A percentile compares a stretch with the other conserved stretches of the same genome.
phyloP scores from a whole-genome alignment of 768 basidiomycete genomes.

The Daedalea quercina region DNA sequence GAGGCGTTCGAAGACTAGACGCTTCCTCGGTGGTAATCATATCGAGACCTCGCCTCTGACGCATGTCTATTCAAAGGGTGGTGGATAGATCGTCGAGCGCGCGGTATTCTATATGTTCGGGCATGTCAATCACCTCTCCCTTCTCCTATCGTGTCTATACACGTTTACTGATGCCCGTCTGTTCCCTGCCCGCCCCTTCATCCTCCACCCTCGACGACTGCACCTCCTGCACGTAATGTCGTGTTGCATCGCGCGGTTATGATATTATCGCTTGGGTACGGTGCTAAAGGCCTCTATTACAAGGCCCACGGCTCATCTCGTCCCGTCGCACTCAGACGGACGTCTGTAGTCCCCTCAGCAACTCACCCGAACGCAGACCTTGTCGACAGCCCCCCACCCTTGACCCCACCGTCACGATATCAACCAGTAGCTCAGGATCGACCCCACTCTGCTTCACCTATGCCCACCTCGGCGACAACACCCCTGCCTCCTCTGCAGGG shows the following conservation, averaged over 20 bases:
- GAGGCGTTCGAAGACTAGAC: slow-evolving; percentile 16
- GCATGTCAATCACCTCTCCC: slow-evolving; percentile 1
- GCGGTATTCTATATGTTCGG: neutral
- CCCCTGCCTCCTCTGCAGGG: slow-evolving; percentile 13
- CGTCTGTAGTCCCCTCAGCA: slow-evolving; percentile 17
- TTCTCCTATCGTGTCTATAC: slow-evolving; percentile 10
- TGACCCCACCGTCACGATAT: neutral
- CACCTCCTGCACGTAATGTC: slow-evolving; percentile 16
- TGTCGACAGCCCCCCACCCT: slow-evolving; percentile 16
- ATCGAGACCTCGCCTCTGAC: slow-evolving; percentile 20
- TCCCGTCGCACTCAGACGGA: slow-evolving; percentile 48
- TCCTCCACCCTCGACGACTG: slow-evolving; percentile 6
- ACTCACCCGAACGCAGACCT: slow-evolving; percentile 26
- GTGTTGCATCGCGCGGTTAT: slow-evolving; percentile 8
- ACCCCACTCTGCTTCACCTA: slow-evolving; percentile 4
- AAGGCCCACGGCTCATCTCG: slow-evolving; percentile 76
- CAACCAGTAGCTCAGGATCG: neutral
- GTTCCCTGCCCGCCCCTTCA: slow-evolving; percentile 5
- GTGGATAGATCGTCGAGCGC: slow-evolving; percentile 15
- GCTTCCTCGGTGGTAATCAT: slow-evolving; percentile 21
- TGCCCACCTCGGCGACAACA: slow-evolving; percentile 16
- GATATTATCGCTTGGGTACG: slow-evolving; percentile 14
- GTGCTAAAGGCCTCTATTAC: slow-evolving; percentile 68
- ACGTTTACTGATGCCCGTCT: slow-evolving; percentile 14
- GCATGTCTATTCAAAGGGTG: slow-evolving; percentile 18